Percentiles rank a stretch among this genome's conserved stretches.
These are phyloP conservation scores for Suillus decipiens DNA, from an alignment of 768 basidiomycete species.

Conservation along the genomic window DNA sequence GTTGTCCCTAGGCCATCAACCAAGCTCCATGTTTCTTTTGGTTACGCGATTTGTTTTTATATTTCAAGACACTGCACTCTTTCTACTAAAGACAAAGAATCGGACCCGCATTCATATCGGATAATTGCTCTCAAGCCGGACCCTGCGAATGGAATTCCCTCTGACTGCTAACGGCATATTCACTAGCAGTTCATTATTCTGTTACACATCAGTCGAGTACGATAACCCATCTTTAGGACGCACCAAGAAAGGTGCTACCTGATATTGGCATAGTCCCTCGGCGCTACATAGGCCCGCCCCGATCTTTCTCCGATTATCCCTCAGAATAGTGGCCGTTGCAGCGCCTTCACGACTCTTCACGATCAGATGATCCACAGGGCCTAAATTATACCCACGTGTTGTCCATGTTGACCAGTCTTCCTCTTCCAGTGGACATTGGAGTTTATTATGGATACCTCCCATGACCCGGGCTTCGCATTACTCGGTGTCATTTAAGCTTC, in stretches of 20 bases:
- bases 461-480: background rate
- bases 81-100: background rate
- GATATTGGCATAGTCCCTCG: background rate
- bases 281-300: background rate
- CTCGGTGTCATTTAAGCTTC: background rate
- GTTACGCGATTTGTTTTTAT: background rate
- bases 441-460: background rate
- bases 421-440: background rate
- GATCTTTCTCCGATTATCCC: background rate
- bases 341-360: background rate
- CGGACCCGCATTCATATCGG: background rate
- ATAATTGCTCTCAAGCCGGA: slow-evolving; percentile 3
- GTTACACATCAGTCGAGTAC: background rate
- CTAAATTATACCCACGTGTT: background rate
- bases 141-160: background rate
- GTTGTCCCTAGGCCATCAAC: background rate
- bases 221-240: background rate
- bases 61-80: background rate
- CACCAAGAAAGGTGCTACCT: background rate
- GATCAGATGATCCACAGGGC: background rate
- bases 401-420: background rate
- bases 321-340: background rate
- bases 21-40: background rate
- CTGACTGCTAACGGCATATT: background rate
- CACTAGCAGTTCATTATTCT: background rate